phyloP scores from a whole-genome alignment of 2,329 filamentous ascomycete genomes.

The Rhinocladiella similis region DNA sequence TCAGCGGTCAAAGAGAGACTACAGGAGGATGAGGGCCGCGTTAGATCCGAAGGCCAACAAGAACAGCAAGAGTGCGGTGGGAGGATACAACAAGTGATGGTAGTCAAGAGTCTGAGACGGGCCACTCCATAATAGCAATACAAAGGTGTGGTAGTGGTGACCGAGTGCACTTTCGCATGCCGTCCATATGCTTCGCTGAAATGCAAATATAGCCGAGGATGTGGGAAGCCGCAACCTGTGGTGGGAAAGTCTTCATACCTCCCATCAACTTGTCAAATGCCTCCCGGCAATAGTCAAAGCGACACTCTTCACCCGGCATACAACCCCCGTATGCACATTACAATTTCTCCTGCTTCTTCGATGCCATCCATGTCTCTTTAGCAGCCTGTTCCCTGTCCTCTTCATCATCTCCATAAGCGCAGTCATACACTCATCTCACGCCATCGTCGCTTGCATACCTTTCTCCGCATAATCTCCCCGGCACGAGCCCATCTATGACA shows the following conservation, averaged over 20 bases:
- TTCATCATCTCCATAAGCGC: neutral
- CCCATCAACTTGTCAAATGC: neutral
- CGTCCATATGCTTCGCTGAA: conserved; percentile 2
- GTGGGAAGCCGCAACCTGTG: neutral
- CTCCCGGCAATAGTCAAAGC: too few relatives aligned
- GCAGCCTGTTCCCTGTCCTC: neutral
- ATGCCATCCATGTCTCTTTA: neutral
- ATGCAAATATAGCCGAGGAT: conserved; percentile 8
- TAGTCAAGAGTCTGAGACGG: neutral
- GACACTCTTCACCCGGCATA: neutral
- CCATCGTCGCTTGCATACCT: too few relatives aligned
- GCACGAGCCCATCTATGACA: conserved; percentile 15
- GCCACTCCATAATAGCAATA: too few relatives aligned
- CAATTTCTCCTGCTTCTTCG: neutral
- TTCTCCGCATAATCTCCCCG: conserved; percentile 1
- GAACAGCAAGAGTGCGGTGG: neutral
- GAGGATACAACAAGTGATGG: neutral
- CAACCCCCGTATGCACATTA: neutral
- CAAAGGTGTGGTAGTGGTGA: neutral
- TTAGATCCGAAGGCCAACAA: neutral
- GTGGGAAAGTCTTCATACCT: neutral
- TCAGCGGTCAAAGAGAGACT: conserved; percentile 15
- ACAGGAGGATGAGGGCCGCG: conserved; percentile 6
- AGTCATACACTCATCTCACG: neutral
- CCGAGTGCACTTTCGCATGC: neutral